Evolutionary conservation across 1,284 basidiomycete species (phyloP).

Genomic region (Earliella scabrosa): DNA sequence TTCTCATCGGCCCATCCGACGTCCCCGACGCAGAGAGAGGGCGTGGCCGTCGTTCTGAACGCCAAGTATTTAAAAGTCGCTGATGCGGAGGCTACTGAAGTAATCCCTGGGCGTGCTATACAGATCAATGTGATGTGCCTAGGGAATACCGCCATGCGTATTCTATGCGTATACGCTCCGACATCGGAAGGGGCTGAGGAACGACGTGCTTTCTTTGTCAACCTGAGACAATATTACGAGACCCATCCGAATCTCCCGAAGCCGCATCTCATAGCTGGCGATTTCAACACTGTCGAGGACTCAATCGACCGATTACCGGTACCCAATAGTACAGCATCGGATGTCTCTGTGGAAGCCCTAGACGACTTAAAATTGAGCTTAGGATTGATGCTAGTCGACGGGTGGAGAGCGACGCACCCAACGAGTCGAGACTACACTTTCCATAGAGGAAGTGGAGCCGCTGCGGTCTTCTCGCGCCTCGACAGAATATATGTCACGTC

Average conservation of each 20-base stretch:
- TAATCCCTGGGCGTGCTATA: not conserved
- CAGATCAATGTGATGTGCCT: conserved; percentile 21
- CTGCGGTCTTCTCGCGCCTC: not conserved
- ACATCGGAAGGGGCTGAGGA: conserved; percentile 33
- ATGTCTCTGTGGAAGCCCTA: conserved; percentile 13
- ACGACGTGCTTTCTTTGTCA: conserved; percentile 37
- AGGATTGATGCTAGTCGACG: conserved; percentile 31
- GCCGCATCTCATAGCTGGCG: conserved; percentile 42
- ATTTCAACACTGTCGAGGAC: conserved; percentile 46
- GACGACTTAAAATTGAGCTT: not conserved
- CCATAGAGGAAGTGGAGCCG: not conserved
- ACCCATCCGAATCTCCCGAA: not conserved
- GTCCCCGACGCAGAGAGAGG: conserved; percentile 5
- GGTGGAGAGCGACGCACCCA: conserved; percentile 39
- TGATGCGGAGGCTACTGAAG: not conserved
- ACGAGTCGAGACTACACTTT: conserved; percentile 14
- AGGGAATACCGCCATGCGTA: conserved; percentile 2
- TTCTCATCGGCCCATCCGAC: conserved; percentile 1
- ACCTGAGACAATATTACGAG: conserved; percentile 15
- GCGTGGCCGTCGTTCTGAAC: conserved; percentile 7
- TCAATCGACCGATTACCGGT: not conserved
- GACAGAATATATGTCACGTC: not conserved
- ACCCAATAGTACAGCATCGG: not conserved
- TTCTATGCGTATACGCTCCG: conserved; percentile 41
- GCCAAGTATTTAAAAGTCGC: not conserved